These are phyloP conservation scores for Leccinum pachyderme DNA, from an alignment of 1,284 basidiomycete species.

Conservation along the genomic window DNA sequence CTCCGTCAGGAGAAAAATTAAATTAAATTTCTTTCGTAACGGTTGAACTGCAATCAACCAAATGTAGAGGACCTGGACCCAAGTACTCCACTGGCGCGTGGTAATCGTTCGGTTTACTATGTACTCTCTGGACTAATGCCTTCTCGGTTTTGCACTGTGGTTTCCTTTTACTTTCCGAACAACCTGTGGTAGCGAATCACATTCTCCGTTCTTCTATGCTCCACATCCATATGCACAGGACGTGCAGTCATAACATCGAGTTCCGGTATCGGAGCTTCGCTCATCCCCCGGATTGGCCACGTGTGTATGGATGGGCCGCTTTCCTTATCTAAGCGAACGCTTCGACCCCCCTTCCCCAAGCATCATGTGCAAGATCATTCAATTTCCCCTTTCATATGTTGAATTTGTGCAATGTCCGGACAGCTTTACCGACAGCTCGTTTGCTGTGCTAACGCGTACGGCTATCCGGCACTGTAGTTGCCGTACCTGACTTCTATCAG, in stretches of 20 bases:
- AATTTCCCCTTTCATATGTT: background rate
- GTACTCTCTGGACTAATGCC: background rate
- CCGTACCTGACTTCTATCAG: constrained; percentile 24
- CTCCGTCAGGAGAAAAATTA: background rate
- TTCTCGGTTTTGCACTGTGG: background rate
- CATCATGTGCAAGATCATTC: background rate
- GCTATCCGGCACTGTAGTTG: constrained; percentile 12
- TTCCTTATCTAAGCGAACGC: constrained; percentile 30
- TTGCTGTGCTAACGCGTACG: constrained; percentile 1
- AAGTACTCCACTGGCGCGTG: constrained; percentile 28
- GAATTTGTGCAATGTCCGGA: background rate
- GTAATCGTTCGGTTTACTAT: constrained; percentile 22
- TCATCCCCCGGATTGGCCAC: constrained; percentile 17
- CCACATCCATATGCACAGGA: background rate
- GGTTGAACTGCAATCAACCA: constrained; percentile 6
- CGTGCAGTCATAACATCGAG: constrained; percentile 8
- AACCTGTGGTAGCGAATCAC: constrained; percentile 18
- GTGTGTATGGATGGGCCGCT: constrained; percentile 5
- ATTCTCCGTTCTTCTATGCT: constrained; percentile 5
- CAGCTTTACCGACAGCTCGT: constrained; percentile 2
- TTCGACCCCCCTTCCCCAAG: constrained; percentile 5
- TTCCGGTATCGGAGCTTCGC: constrained; percentile 27
- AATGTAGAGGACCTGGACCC: constrained; percentile 29
- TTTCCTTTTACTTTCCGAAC: constrained; percentile 5
- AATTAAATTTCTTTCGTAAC: constrained; percentile 27